phyloP scores from a whole-genome alignment of 495 filamentous ascomycete species.

The Eremomyces bilateralis region DNA sequence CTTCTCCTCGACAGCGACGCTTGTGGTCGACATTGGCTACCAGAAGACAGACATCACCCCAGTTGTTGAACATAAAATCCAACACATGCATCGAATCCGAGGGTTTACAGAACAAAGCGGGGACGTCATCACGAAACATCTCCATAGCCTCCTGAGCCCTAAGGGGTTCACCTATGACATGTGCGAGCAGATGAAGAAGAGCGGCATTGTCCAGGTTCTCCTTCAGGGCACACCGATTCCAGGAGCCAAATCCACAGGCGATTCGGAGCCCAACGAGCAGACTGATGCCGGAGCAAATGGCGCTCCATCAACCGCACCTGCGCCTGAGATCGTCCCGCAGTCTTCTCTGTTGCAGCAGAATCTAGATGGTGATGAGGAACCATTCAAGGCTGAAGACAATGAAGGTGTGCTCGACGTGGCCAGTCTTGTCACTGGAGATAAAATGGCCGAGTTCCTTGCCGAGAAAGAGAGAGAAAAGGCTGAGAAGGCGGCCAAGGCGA shows the following conservation, averaged over 20 bases:
- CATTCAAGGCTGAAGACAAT: conserved; percentile 29
- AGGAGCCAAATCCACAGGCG: conserved; percentile 33
- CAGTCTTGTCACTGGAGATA: conserved; percentile 74
- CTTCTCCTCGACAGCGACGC: conserved; percentile 49
- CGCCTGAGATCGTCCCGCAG: conserved; percentile 27
- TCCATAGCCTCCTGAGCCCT: conserved; percentile 42
- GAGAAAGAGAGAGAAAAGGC: conserved; percentile 81
- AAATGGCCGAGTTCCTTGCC: conserved; percentile 78
- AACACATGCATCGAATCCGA: conserved; percentile 34
- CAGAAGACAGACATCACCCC: conserved; percentile 83
- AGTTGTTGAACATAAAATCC: conserved; percentile 53
- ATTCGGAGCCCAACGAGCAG: conserved; percentile 19
- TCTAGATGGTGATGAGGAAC: conserved; percentile 28
- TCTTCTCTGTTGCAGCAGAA: no score
- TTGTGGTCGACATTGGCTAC: conserved; percentile 73
- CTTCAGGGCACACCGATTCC: conserved; percentile 40
- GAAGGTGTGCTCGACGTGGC: conserved; percentile 90
- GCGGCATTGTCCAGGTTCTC: conserved; percentile 70
- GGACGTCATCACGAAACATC: conserved; percentile 64
- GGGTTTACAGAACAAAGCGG: conserved; percentile 57
- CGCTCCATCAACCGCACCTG: conserved; percentile 27
- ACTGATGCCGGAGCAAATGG: conserved; percentile 16
- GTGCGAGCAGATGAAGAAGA: conserved; percentile 89
- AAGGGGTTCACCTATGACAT: conserved; percentile 65
- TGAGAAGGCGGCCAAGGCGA: conserved; percentile 42